These are phyloP conservation scores for Pythium dissimile DNA, from an alignment of 352 stramenopile species.

Conservation along the genomic window DNA sequence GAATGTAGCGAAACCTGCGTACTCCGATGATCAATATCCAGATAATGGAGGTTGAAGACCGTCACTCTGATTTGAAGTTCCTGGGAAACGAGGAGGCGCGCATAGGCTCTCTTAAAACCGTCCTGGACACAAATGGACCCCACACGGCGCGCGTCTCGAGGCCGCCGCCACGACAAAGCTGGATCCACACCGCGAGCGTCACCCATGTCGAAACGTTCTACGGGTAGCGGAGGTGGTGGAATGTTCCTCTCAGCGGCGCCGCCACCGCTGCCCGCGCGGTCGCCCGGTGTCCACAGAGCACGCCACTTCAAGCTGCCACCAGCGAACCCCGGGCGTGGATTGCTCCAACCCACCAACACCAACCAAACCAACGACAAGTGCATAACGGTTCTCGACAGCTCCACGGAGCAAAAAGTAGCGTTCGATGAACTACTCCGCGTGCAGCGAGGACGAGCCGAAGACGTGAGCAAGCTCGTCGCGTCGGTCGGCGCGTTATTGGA, in stretches of 20 bases:
- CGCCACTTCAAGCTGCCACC: too few relatives aligned
- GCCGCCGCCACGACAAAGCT: neutral
- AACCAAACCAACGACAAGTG: slow-evolving; percentile 7
- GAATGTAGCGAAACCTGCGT: neutral
- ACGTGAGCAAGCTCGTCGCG: slow-evolving; percentile 23
- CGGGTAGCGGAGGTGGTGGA: neutral
- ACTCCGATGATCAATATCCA: neutral
- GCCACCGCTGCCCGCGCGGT: neutral
- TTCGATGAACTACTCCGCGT: slow-evolving; percentile 39
- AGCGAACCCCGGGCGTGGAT: too few relatives aligned
- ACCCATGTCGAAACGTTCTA: neutral
- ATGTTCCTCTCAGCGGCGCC: slow-evolving; percentile 7
- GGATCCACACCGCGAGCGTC: neutral
- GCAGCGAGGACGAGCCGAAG: slow-evolving; percentile 30
- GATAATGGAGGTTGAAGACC: neutral
- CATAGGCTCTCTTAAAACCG: neutral
- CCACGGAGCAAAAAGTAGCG: slow-evolving; percentile 27
- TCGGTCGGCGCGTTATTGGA: neutral
- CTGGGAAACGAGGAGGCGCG: neutral
- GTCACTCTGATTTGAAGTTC: slow-evolving; percentile 16
- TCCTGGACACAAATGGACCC: neutral
- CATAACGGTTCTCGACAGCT: too few relatives aligned
- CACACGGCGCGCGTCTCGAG: too few relatives aligned
- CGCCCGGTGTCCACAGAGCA: neutral
- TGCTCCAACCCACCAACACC: too few relatives aligned